These are phyloP conservation scores for Solanum verrucosum DNA, from an alignment of 257 asterid genomes.

Conservation along the genomic window DNA sequence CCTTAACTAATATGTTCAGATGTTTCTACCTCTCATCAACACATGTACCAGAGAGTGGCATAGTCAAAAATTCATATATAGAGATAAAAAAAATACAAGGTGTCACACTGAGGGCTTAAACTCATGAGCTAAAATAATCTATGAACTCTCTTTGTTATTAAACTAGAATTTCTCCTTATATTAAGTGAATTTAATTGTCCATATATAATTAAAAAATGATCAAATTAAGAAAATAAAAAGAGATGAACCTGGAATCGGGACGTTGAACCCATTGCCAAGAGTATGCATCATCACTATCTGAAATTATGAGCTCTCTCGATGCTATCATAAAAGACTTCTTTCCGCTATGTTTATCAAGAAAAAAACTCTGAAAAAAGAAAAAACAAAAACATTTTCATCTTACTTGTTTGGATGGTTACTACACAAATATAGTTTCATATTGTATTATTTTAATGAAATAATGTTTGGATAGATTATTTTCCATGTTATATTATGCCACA, in stretches of 20 bases:
- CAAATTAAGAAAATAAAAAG: no score
- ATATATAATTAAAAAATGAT: no score
- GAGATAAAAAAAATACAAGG: not conserved
- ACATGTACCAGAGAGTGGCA: not conserved
- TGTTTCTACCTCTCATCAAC: not conserved
- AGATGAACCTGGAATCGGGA: not conserved
- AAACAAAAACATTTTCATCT: not conserved
- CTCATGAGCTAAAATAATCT: no score
- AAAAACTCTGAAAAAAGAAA: constrained; percentile 18
- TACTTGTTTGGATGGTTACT: not conserved
- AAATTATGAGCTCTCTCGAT: constrained; percentile 23
- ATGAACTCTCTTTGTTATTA: not conserved
- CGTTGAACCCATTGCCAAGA: not conserved
- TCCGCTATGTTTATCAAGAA: constrained; percentile 15
- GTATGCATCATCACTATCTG: not conserved
- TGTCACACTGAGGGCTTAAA: no score
- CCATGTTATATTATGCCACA: no score
- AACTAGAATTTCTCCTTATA: no score
- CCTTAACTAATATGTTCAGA: no score
- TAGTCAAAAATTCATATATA: not conserved
- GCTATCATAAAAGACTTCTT: constrained; percentile 25
- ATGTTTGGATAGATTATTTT: no score
- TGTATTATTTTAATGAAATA: no score
- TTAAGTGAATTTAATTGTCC: not conserved
- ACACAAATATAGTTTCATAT: not conserved